Base-by-base conservation (phyloP, 2,329 filamentous ascomycete genomes). In the Monosporascus sp. region DNA sequence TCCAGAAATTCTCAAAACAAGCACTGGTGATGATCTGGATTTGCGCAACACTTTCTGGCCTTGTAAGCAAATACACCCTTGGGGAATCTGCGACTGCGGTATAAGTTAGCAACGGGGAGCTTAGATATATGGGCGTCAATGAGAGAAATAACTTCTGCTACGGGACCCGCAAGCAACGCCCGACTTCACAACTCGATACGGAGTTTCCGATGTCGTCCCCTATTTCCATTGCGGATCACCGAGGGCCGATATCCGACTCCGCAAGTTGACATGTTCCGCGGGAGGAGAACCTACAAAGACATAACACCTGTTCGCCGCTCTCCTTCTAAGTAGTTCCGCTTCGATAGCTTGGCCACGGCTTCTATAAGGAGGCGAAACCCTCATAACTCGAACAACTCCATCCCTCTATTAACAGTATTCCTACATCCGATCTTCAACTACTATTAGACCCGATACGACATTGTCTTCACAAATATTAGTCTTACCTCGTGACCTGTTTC, bases 21-120 rank as follows among this genome's bases (percentile, higher is more conserved):
- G 59, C 11, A 58, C 47, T 17, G 58, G 55, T 20, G 59, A 60
- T 8, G 64, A 63, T 37, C 37, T 61, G n/a, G 63, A 76, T 63
- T 65, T 28, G 52, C 55, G 22, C 46, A 56, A 11, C 54, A 55
- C 22, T 58, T 63, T 18, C 37, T 64, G 8, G 57, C 57, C 7
- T 15, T 65, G 63, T 63, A 37, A 57, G 60, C 15, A 15, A 22
- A 45, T 11, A 18, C 9, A 11, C 22, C 31, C 11, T 14, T 14
- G 11, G 31, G 31, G 14, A 5, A 35, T 35, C 9, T 35, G 31
- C 31, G 4, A 35, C 31, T 14, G 31, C 31, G 31, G 31, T 35
- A 35, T 51, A 52, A 15, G 2, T 2, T 24, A 50, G 35, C 43
- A 47, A 17, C 54, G 20, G 8, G n/a, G 7, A 14, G n/a, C 31